Base-by-base conservation (phyloP, 1,139 yeast species). In the Pichia sp. region DNA sequence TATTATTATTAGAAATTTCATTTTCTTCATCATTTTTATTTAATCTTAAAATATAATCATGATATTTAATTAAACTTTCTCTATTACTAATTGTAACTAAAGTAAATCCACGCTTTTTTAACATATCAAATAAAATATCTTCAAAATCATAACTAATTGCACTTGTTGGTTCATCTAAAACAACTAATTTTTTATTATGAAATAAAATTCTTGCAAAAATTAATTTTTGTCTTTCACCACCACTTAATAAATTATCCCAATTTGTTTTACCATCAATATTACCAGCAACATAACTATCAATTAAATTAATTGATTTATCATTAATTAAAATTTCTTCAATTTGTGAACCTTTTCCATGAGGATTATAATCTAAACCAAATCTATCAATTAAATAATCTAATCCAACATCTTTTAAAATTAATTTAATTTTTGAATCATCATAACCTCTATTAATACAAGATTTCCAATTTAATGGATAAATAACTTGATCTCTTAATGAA, bases 91-190 rank as follows among this genome's bases (percentile, higher is more conserved):
- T 78, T 1, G 97, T 88, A 51, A 90, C 78, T 55, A 86, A 79
- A 1, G 95, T 85, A 62, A 88, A 85, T 43, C 81, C 78, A 59
- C 81, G 81, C 51, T 70, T 71, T 60, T 81, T 85, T 65, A 90
- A 74, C 55, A 83, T 67, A 61, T 87, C 95, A 66, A 89, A 90
- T 52, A 90, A 72, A 55, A 83, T 78, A 57, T 90, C 97, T 66
- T 90, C 97, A 63, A 87, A 90, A 66, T 90, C 97, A 37, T 86
- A 84, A 51, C 90, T 81, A 18, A 90, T 92, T 0, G 97, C 97
- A 62, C 89, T 86, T 9, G 97, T 90, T 34, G 95, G 87, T 66
- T 90, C 97, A 67, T 90, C 97, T 56, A 90, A 75, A 6, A 90
- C 80, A 3, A 90, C 92, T 66, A 86, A 86, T 63, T 77, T 76